phyloP scores from a whole-genome alignment of 2,329 filamentous ascomycete species.

The Colletotrichum sp. region DNA sequence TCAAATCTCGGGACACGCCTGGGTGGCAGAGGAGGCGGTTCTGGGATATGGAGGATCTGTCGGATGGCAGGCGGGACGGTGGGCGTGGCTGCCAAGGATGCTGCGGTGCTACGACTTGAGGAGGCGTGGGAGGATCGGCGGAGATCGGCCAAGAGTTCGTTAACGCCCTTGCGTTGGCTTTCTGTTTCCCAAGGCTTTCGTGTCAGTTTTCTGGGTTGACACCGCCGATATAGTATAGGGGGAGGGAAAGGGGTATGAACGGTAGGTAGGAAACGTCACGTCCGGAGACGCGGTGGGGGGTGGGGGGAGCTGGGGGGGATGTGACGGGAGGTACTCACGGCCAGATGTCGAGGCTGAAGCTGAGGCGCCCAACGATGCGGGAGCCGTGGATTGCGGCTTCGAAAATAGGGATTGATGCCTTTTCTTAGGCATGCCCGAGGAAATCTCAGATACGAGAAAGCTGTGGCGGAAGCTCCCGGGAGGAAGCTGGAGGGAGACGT shows the following conservation, averaged over 20 bases:
- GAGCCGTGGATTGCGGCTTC: constrained; percentile 63
- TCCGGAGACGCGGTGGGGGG: not conserved
- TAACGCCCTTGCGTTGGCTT: constrained; percentile 53
- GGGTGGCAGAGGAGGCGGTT: constrained; percentile 57
- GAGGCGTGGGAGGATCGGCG: constrained; percentile 48
- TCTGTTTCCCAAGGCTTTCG: constrained; percentile 24
- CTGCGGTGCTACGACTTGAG: constrained; percentile 5
- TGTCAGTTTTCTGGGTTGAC: not conserved
- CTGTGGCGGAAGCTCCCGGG: not conserved
- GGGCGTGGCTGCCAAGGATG: constrained; percentile 22
- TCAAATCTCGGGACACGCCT: constrained; percentile 50
- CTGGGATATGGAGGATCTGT: constrained; percentile 63
- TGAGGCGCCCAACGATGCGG: constrained; percentile 24
- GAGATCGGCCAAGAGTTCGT: constrained; percentile 63
- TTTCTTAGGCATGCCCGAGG: constrained; percentile 66
- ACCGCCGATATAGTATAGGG: not conserved
- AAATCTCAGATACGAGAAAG: constrained; percentile 12
- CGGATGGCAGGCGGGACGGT: constrained; percentile 62
- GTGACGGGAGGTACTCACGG: constrained; percentile 3
- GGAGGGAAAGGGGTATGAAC: not conserved
- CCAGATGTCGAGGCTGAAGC: constrained; percentile 15
- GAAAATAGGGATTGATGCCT: constrained; percentile 59
- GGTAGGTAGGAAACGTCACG: not conserved
- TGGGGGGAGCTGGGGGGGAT: not conserved
- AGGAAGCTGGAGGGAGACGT: not conserved